A percentile compares a stretch with the other conserved stretches of the same genome.
Conservation (phyloP, 768 basidiomycete genomes). For the Russula olivacea region DNA sequence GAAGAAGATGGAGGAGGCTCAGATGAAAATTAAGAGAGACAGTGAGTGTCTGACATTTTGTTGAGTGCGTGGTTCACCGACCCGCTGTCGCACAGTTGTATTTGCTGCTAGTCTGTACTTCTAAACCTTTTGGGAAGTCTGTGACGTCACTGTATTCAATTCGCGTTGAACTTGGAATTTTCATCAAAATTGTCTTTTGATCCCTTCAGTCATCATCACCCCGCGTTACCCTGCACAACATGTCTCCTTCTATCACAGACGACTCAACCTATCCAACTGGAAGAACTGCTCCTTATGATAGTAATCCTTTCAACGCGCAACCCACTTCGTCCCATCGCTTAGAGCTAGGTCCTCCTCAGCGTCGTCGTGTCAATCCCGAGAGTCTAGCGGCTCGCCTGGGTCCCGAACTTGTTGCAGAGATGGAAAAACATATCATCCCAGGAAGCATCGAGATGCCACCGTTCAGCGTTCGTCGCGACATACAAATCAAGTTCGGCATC, state of each 20-base stretch:
- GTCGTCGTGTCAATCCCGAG: constrained; percentile 58
- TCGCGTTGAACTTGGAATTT: neutral
- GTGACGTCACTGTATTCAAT: constrained; percentile 12
- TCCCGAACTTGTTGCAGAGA: constrained; percentile 60
- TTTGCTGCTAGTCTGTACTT: constrained; percentile 88
- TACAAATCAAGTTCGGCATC: constrained; percentile 63
- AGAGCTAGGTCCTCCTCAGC: constrained; percentile 29
- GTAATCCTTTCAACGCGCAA: constrained; percentile 1
- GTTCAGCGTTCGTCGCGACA: constrained; percentile 60
- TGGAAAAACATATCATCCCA: constrained; percentile 63
- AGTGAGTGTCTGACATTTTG: constrained; percentile 52
- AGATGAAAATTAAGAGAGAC: constrained; percentile 90
- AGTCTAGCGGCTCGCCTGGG: constrained; percentile 61
- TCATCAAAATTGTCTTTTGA: neutral
- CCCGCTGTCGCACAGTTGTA: constrained; percentile 47
- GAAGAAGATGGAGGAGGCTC: constrained; percentile 97
- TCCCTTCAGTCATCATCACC: constrained; percentile 6
- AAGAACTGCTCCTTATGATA: constrained; percentile 2
- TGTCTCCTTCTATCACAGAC: constrained; percentile 6
- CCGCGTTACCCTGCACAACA: constrained; percentile 13
- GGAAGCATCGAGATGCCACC: constrained; percentile 71
- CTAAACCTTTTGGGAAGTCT: constrained; percentile 33
- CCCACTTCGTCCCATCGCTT: constrained; percentile 5
- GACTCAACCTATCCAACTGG: constrained; percentile 14
- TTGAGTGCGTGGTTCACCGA: neutral